Evolutionary conservation across 768 basidiomycete species (phyloP).

Genomic region (Steccherinum ochraceum): DNA sequence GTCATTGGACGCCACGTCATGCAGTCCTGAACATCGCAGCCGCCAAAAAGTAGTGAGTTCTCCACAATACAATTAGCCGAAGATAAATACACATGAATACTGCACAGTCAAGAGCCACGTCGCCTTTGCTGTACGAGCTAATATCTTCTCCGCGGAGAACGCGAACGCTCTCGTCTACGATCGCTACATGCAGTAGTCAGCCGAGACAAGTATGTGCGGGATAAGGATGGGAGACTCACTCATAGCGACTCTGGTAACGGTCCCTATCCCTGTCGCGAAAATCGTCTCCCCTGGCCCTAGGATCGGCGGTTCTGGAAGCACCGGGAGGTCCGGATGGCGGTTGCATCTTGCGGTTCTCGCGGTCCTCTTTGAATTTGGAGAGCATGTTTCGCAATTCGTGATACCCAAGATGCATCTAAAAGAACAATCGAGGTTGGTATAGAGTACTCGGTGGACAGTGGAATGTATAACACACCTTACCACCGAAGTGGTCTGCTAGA

Average conservation of each 20-base stretch:
- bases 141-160: constrained; percentile 24
- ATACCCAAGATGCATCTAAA: constrained; percentile 97
- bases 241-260: constrained; percentile 65
- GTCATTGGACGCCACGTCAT: no score
- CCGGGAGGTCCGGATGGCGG: constrained; percentile 35
- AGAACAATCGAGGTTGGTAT: background rate
- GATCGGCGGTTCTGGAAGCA: constrained; percentile 28
- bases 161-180: constrained; percentile 24
- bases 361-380: constrained; percentile 82
- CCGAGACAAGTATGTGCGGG: no score
- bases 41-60: no score
- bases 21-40: no score
- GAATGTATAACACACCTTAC: constrained; percentile 62
- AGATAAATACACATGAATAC: background rate
- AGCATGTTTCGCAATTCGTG: constrained; percentile 96
- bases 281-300: constrained; percentile 52
- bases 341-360: constrained; percentile 70
- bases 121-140: constrained; percentile 1
- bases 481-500: constrained; percentile 98
- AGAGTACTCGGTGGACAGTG: background rate
- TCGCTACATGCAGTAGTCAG: constrained; percentile 13
- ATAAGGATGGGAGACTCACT: constrained; percentile 57
- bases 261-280: constrained; percentile 65
- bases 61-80: background rate
- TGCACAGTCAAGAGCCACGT: background rate